Evolutionary conservation across 1,139 yeast species (phyloP).

Genomic region (Kazachstania sp.): DNA sequence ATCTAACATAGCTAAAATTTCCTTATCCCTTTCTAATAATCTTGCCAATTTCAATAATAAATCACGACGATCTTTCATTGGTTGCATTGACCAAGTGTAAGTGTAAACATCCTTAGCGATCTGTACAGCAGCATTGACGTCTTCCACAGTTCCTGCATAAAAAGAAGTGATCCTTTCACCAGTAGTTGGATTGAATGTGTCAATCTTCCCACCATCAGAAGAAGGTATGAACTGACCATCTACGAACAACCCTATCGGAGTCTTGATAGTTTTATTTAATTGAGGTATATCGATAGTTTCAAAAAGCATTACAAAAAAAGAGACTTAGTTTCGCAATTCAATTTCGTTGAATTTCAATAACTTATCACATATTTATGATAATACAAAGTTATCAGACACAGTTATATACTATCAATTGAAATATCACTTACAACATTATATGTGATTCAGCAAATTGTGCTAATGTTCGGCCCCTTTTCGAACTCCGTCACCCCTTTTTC

Average conservation of each 20-base stretch:
- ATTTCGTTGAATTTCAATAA: not conserved
- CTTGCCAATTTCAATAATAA: conserved; percentile 45
- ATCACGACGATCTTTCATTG: conserved; percentile 42
- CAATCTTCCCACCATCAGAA: conserved; percentile 42
- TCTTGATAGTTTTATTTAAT: conserved; percentile 35
- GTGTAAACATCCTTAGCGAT: conserved; percentile 67
- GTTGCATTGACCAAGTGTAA: conserved; percentile 39
- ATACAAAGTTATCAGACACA: too few relatives aligned
- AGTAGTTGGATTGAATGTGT: conserved; percentile 59
- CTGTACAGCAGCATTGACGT: conserved; percentile 67
- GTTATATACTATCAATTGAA: too few relatives aligned
- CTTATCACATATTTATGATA: too few relatives aligned
- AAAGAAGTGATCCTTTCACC: conserved; percentile 60
- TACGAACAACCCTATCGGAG: conserved; percentile 60
- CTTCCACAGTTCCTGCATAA: conserved; percentile 56
- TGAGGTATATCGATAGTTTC: conserved; percentile 13
- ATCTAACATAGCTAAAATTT: conserved; percentile 48
- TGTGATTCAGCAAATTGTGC: too few relatives aligned
- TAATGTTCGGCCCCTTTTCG: too few relatives aligned
- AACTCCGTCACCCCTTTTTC: too few relatives aligned
- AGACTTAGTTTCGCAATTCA: not conserved
- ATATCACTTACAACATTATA: too few relatives aligned
- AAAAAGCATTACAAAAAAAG: not conserved
- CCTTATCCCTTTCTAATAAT: conserved; percentile 42
- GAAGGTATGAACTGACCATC: conserved; percentile 52